Percentiles rank a stretch among this genome's conserved stretches.
Conservation (phyloP, 352 stramenopile species). For the Phytophthora pisi region DNA sequence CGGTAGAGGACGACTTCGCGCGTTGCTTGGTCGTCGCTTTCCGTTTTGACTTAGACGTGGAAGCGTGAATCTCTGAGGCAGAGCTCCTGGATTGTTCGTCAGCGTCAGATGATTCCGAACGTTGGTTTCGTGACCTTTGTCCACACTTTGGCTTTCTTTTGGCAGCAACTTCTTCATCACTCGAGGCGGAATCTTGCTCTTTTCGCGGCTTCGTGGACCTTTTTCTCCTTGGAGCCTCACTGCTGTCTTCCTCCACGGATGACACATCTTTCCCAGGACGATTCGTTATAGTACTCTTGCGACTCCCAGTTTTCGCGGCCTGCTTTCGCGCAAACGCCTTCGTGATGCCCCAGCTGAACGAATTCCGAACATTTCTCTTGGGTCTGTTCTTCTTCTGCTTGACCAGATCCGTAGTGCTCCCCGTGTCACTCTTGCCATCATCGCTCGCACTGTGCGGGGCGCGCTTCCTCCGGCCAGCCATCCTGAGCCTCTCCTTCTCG, state of each 20-base stretch:
- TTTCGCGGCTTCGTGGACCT: slow-evolving; percentile 1
- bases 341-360: slow-evolving; percentile 72
- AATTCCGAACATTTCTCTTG: slow-evolving; percentile 67
- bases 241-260: slow-evolving; percentile 16
- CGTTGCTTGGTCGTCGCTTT: slow-evolving; percentile 3
- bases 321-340: slow-evolving; percentile 76
- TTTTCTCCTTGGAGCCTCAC: slow-evolving; percentile 15
- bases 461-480: slow-evolving; percentile 54
- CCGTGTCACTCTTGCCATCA: slow-evolving; percentile 29
- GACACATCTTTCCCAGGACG: slow-evolving; percentile 8
- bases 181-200: slow-evolving; percentile 22
- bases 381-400: slow-evolving; percentile 20
- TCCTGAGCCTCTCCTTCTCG: slow-evolving; percentile 38
- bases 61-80: slow-evolving; percentile 17
- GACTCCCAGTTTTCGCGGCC: slow-evolving; percentile 16
- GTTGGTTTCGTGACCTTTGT: slow-evolving; percentile 11
- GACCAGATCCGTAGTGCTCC: slow-evolving; percentile 19
- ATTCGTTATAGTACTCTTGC: slow-evolving; percentile 9
- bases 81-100: slow-evolving; percentile 4
- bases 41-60: slow-evolving; percentile 8
- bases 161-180: slow-evolving; percentile 11
- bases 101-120: slow-evolving; percentile 14
- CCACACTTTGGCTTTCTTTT: slow-evolving; percentile 5
- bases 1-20: slow-evolving; percentile 23
- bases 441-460: slow-evolving; percentile 54